These are phyloP conservation scores for Colletotrichum salicis DNA, from an alignment of 2,329 filamentous ascomycete species.

Conservation along the genomic window DNA sequence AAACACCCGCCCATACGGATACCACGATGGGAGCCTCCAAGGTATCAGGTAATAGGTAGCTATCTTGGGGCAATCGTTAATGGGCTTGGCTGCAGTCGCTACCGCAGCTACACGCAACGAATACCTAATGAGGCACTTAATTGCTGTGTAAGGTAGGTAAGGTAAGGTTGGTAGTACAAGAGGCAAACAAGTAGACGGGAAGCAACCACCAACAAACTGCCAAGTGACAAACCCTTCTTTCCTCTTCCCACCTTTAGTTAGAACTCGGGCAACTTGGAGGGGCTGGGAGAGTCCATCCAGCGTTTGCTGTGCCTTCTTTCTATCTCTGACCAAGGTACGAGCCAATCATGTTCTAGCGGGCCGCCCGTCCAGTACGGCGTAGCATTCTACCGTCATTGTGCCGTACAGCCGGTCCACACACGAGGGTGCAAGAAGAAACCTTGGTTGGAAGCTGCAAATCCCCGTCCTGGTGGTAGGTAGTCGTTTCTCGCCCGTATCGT, in stretches of 20 bases:
- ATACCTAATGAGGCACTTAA: no score
- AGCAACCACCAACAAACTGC: not conserved
- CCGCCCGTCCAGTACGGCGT: not conserved
- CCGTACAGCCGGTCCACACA: conserved; percentile 27
- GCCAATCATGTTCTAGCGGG: conserved; percentile 3
- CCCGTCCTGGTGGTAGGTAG: not conserved
- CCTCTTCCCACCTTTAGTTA: not conserved
- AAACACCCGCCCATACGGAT: not conserved
- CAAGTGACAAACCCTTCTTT: not conserved
- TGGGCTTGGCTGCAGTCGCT: not conserved
- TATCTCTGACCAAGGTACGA: conserved; percentile 8
- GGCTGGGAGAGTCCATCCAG: not conserved
- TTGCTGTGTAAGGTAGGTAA: no score
- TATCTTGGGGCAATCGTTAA: not conserved
- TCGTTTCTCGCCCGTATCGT: not conserved
- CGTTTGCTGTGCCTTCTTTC: not conserved
- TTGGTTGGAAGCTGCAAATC: not conserved
- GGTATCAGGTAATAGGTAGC: no score
- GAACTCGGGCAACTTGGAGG: not conserved
- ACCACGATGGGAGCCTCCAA: no score
- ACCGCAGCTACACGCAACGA: not conserved
- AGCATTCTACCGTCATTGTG: conserved; percentile 8
- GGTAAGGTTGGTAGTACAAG: not conserved
- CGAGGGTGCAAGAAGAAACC: not conserved
- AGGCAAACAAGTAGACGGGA: not conserved